A percentile compares a stretch with the other conserved stretches of the same genome.
These are phyloP conservation scores for Trichoderma asperelloides DNA, from an alignment of 495 filamentous ascomycete species.

Conservation along the genomic window DNA sequence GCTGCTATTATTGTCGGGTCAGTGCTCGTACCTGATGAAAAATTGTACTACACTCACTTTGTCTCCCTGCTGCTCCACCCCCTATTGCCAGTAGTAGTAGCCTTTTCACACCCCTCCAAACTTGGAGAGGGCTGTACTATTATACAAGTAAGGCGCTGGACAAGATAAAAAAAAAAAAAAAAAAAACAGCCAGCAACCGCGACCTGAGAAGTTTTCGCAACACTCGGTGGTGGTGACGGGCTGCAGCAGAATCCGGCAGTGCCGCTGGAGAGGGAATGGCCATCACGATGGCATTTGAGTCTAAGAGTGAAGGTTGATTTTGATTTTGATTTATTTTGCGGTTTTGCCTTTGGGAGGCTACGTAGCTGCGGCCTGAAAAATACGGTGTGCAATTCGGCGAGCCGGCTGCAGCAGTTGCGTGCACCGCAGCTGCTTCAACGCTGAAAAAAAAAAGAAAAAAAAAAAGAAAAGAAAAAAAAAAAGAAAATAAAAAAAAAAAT, in stretches of 20 bases:
- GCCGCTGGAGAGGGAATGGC: background rate
- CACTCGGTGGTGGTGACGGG: background rate
- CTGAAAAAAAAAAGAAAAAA: background rate
- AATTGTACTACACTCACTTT: background rate
- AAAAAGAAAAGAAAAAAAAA: background rate
- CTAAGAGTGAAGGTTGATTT: background rate
- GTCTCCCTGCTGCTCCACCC: background rate
- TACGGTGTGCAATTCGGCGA: background rate
- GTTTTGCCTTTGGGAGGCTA: background rate
- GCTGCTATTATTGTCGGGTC: background rate
- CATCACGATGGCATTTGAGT: background rate
- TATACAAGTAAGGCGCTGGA: background rate
- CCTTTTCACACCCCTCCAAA: background rate
- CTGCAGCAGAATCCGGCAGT: background rate
- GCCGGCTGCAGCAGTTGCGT: background rate
- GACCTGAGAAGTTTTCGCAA: background rate
- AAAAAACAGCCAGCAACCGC: background rate
- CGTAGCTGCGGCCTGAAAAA: background rate
- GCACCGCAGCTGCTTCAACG: background rate
- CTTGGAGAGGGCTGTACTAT: background rate
- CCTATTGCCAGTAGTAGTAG: background rate
- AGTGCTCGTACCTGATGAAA: background rate
- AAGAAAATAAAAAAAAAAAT: too few relatives aligned
- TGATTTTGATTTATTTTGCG: background rate
- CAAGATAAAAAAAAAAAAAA: background rate